phyloP scores from a whole-genome alignment of 805 yeast species.

The Yarrowia sp. region DNA sequence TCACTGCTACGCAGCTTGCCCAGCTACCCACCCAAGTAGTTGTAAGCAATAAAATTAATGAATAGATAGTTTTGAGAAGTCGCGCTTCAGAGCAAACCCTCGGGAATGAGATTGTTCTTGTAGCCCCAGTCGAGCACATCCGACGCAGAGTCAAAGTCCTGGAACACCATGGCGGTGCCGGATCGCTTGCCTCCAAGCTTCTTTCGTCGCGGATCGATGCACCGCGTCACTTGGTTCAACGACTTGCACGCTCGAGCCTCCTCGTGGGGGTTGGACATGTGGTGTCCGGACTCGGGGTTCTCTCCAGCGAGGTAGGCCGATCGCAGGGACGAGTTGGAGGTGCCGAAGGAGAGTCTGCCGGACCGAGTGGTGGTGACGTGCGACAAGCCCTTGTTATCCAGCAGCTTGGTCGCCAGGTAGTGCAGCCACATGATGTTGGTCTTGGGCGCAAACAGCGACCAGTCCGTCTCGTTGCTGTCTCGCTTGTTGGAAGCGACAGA shows the following conservation, averaged over 20 bases:
- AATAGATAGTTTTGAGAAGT: not conserved
- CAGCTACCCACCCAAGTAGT: too few species aligned
- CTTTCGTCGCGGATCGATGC: conserved; percentile 35
- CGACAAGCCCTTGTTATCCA: conserved; percentile 43
- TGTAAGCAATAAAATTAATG: conserved; percentile 5
- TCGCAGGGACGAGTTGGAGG: conserved; percentile 31
- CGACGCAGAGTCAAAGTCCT: conserved; percentile 33
- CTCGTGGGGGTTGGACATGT: conserved; percentile 15
- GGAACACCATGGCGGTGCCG: conserved; percentile 29
- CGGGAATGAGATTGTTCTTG: conserved; percentile 28
- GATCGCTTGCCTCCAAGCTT: conserved; percentile 29
- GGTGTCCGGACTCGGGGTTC: not conserved
- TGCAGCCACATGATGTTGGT: conserved; percentile 67
- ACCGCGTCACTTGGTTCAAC: conserved; percentile 30
- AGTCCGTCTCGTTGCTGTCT: conserved; percentile 41
- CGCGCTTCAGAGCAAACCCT: not conserved
- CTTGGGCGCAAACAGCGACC: conserved; percentile 48
- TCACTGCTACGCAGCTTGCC: too few species aligned
- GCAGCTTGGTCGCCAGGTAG: conserved; percentile 52
- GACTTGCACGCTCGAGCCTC: conserved; percentile 32
- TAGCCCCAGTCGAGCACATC: conserved; percentile 35
- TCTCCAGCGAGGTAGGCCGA: conserved; percentile 29
- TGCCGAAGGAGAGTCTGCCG: conserved; percentile 32
- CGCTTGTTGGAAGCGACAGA: conserved; percentile 10
- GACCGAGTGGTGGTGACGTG: conserved; percentile 30